Evolutionary conservation across 2,329 filamentous ascomycete species (phyloP), one percentile per base, ranked within the genome.

Genomic region (Xylariaceae sp.): DNA sequence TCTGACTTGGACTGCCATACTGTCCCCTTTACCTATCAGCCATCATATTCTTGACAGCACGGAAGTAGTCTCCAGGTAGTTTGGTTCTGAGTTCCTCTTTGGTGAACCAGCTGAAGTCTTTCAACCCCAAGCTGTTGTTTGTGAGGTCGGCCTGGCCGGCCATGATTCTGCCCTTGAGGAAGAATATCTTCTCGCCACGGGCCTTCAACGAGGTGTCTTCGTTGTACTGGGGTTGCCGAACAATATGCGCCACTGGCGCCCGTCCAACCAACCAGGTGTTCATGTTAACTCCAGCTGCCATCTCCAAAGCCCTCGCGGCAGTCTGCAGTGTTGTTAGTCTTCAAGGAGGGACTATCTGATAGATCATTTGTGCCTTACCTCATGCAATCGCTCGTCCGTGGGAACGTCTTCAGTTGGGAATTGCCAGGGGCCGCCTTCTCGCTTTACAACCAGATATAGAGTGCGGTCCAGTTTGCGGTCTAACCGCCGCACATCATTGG

Each of bases 211-310:
- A 55, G 31, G 61, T 60, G 57, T 72, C 65, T 51, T 63, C 58
- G 52, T 63, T 60, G 57, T 69, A 53, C 54, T 62, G 51, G 52
- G 73, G 72, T 47, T 78, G 67, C 45, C 68, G 68, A 50, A 85
- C 71, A 56, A 85, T 67, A 66, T 96, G 85, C 17, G 89, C 90
- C 42, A 96, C 76, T 9, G 92, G 92, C 42, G 85, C 84, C 54
- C 88, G 88, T 44, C 88, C 90, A 36, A 98, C 85, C 52, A 97
- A 78, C 89, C 92, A 98, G 39, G 88, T 96, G 70, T 97, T 97
- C 89, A 98, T 97, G 73, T 98, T 94, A 45, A 85, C 68, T 42
- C 92, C 92, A 8, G 83, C 88, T 3, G 87, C 72, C 54, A 86
- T 74, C 36, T 82, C 71, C 16, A 97, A 72, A 38, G 88, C 80